A percentile compares a stretch with the other conserved stretches of the same genome.
phyloP scores from a whole-genome alignment of 2,329 filamentous ascomycete species.

The Hirsutella rhossiliensis region DNA sequence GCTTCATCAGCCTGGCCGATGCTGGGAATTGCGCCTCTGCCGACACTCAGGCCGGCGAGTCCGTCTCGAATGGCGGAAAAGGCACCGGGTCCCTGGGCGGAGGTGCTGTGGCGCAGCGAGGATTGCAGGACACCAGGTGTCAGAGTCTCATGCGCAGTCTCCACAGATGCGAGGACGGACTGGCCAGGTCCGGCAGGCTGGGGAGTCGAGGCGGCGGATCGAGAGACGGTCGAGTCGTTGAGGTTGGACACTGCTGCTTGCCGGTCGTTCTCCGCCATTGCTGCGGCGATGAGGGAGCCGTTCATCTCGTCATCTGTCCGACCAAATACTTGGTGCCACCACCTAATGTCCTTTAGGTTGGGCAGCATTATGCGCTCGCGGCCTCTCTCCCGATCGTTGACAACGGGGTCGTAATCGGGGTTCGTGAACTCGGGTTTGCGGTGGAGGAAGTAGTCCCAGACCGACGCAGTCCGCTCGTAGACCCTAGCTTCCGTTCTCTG shows the following conservation, averaged over 20 bases:
- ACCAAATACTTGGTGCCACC: conserved; percentile 88
- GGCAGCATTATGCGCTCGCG: conserved; percentile 80
- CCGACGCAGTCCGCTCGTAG: conserved; percentile 64
- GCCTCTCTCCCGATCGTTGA: conserved; percentile 70
- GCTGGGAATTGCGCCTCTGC: conserved; percentile 30
- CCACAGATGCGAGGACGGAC: conserved; percentile 47
- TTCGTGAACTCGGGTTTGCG: conserved; percentile 75
- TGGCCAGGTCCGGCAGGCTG: conserved; percentile 24
- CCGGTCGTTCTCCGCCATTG: conserved; percentile 33
- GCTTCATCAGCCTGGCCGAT: conserved; percentile 15
- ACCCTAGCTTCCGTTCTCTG: conserved; percentile 63
- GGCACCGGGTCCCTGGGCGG: conserved; percentile 30
- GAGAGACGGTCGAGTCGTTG: conserved; percentile 15
- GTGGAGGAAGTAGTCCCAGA: conserved; percentile 92
- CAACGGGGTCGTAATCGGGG: conserved; percentile 57
- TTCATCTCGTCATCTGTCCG: conserved; percentile 92
- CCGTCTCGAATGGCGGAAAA: conserved; percentile 35
- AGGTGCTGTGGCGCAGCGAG: conserved; percentile 30
- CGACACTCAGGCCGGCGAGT: conserved; percentile 33
- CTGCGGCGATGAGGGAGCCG: conserved; percentile 42
- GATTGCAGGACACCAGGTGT: conserved; percentile 27
- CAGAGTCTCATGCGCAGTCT: conserved; percentile 41
- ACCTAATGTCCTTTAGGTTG: conserved; percentile 62
- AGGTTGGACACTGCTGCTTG: conserved; percentile 23
- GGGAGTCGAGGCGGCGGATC: conserved; percentile 17